Percentiles rank a stretch among this genome's conserved stretches.
These are phyloP conservation scores for Primulina tabacum DNA, from an alignment of 257 asterid genomes.

Conservation along the genomic window DNA sequence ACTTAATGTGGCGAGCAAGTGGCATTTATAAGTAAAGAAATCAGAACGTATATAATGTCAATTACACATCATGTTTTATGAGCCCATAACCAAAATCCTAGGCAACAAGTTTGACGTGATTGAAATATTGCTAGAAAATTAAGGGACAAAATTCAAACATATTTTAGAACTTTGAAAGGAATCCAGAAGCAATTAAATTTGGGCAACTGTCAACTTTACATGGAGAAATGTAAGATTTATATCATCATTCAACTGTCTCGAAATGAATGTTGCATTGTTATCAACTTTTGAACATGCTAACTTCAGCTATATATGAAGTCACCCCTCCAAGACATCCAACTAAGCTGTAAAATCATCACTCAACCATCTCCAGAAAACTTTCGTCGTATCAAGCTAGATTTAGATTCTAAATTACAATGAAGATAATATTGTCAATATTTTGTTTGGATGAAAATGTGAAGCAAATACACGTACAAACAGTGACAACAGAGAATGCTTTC, in stretches of 20 bases:
- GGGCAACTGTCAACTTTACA: background rate
- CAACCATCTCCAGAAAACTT: background rate
- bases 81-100: background rate
- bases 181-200: background rate
- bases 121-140: background rate
- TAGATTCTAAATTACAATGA: background rate
- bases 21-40: background rate
- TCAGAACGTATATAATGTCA: background rate
- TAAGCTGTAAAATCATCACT: background rate
- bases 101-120: background rate
- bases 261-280: background rate
- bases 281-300: background rate
- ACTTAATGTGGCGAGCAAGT: background rate
- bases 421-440: background rate
- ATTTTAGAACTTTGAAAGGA: background rate
- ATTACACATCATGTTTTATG: background rate
- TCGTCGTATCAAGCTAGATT: background rate
- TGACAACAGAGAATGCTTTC: background rate
- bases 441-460: background rate
- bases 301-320: background rate
- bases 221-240: background rate
- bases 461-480: background rate
- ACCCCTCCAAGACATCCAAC: background rate
- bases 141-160: background rate
- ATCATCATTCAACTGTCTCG: background rate